Conservation (phyloP, 129 eudicot genomes). For the Erigeron canadensis region DNA sequence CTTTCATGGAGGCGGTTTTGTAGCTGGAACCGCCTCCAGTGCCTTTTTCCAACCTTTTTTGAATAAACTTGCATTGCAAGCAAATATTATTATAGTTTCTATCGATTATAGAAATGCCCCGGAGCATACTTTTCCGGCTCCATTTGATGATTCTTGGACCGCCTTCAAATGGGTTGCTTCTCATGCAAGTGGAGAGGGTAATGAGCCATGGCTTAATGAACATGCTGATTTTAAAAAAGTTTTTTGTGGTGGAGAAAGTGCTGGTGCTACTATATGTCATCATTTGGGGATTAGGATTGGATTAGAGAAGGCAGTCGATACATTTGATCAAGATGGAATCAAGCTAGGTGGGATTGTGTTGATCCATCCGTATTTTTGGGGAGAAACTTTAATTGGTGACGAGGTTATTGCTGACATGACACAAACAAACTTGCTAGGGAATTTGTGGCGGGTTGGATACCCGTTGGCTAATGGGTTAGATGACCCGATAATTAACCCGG, state of each 20-base stretch:
- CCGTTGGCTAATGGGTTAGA: constrained; percentile 1
- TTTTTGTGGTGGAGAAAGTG: constrained; percentile 10
- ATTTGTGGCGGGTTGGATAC: not conserved
- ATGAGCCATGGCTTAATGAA: constrained; percentile 2
- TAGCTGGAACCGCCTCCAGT: constrained; percentile 3
- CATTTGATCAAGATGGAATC: not conserved
- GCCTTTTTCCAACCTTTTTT: not conserved
- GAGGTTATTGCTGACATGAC: not conserved
- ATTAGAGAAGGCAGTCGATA: not conserved
- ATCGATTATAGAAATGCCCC: constrained; percentile 6
- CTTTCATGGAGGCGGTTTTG: constrained; percentile 17
- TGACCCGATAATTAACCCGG: not conserved
- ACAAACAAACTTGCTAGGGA: not conserved
- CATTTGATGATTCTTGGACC: not conserved
- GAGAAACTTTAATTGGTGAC: constrained; percentile 4
- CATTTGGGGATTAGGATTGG: not conserved
- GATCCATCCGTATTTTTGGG: constrained; percentile 12
- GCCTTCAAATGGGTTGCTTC: constrained; percentile 9
- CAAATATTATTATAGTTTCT: not conserved
- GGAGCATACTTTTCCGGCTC: not conserved
- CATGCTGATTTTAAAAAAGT: constrained; percentile 1
- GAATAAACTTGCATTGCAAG: constrained; percentile 4
- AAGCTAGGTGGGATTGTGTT: not conserved
- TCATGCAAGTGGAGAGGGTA: constrained; percentile 1
- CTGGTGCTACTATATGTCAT: not conserved